Evolutionary conservation across 2,329 filamentous ascomycete genomes (phyloP).

Genomic region (Trichophyton simii): DNA sequence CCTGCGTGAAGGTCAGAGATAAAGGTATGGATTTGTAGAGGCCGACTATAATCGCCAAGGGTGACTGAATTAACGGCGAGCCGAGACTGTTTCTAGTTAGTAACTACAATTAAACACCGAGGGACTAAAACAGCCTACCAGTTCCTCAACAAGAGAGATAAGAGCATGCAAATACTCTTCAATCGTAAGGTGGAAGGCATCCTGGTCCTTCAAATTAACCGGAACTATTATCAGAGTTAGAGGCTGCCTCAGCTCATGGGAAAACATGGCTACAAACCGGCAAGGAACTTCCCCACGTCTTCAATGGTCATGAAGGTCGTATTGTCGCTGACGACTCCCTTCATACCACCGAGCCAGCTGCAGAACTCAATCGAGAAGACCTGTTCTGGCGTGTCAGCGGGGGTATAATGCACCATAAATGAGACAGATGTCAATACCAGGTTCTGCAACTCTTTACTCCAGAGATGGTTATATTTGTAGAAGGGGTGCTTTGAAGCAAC

Average conservation of each 20-base stretch:
- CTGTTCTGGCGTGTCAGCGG: conserved; percentile 24
- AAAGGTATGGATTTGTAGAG: conserved; percentile 77
- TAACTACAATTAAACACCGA: neutral
- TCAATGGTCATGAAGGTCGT: conserved; percentile 71
- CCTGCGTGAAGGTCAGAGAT: conserved; percentile 92
- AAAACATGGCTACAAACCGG: conserved; percentile 41
- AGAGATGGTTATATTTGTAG: conserved; percentile 92
- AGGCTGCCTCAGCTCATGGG: neutral
- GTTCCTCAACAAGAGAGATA: conserved; percentile 77
- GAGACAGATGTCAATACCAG: conserved; percentile 36
- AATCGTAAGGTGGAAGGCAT: conserved; percentile 89
- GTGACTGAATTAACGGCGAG: conserved; percentile 92
- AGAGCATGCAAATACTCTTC: conserved; percentile 91
- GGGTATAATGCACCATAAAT: conserved; percentile 23
- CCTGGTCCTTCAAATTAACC: conserved; percentile 77
- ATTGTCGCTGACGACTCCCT: conserved; percentile 42
- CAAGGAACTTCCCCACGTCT: conserved; percentile 65
- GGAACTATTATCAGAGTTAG: conserved; percentile 49
- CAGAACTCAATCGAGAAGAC: conserved; percentile 47
- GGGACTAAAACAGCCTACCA: conserved; percentile 37
- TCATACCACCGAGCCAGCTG: conserved; percentile 70
- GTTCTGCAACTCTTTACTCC: conserved; percentile 74
- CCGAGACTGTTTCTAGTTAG: conserved; percentile 43
- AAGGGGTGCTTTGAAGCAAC: conserved; percentile 81
- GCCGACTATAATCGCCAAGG: conserved; percentile 72